Conservation (phyloP, 2,329 filamentous ascomycete species). For the Nectriaceae sp. region DNA sequence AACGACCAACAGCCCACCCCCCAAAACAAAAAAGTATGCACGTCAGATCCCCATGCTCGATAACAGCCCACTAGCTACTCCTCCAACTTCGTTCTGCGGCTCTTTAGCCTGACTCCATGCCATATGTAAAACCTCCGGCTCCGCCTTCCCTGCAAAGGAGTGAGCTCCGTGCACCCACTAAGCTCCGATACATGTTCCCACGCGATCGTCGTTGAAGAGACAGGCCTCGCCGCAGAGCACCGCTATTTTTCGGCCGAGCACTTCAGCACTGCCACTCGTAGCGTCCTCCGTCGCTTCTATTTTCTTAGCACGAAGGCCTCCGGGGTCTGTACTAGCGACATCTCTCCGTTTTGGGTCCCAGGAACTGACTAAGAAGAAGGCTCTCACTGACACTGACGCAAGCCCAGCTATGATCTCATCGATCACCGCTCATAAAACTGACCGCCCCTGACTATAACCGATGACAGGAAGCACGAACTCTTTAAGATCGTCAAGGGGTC, state of each 20-base stretch:
- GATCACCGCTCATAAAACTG: background rate
- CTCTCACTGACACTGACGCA: background rate
- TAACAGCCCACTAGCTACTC: conserved; percentile 23
- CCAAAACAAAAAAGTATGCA: background rate
- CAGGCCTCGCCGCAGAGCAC: background rate
- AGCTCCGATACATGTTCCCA: conserved; percentile 1
- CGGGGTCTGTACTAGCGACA: conserved; percentile 3
- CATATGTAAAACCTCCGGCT: conserved; percentile 14
- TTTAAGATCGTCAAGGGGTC: background rate
- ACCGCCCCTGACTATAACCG: background rate
- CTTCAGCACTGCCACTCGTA: background rate
- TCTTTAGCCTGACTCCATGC: conserved; percentile 1
- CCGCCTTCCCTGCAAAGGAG: conserved; percentile 3
- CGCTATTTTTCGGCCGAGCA: background rate
- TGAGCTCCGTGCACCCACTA: conserved; percentile 2
- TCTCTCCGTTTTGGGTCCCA: background rate
- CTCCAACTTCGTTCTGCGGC: conserved; percentile 21
- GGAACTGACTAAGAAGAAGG: background rate
- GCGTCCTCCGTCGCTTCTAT: background rate
- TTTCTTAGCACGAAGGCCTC: background rate
- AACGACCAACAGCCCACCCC: background rate
- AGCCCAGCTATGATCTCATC: background rate
- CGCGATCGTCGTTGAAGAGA: background rate
- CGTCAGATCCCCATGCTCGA: conserved; percentile 2
- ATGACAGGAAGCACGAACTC: background rate